Evolutionary conservation across 2,329 filamentous ascomycete species (phyloP), one percentile per base, ranked within the genome.

Genomic region (Hypoxylon sp.): DNA sequence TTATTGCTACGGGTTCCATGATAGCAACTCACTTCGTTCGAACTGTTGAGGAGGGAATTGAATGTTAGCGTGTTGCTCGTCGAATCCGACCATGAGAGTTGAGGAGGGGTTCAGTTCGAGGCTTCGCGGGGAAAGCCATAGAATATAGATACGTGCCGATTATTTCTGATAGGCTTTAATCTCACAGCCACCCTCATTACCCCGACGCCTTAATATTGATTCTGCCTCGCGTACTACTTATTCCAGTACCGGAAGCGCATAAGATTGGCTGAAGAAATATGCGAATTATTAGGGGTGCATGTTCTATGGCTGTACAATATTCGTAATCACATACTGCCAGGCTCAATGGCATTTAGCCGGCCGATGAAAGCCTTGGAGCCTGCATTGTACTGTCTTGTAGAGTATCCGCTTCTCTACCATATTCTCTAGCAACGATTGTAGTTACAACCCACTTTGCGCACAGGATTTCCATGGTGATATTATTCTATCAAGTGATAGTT

Each of bases 1-100:
- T 33, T 3, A 17, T 19, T 35, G 53, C n/a, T 44, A 59, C 8
- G 3, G 64, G 47, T 1, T 67, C 53, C 64, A 63, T 67, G 22
- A 31, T 46, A 22, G 44, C 10, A 22, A 19, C 10, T 26, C 1
- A n/a, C 10, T 10, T 46, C 24, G n/a, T 33, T 13, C 3, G 4
- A 10, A 17, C 14, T 10, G 13, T 3, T 9, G 29, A 5, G 8
- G 35, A 5, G 8, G 35, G 11, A 44, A 44, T 19, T 39, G 37
- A 11, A 44, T 31, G 24, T 31, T 19, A 22, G 2, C 14, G 9
- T 42, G 19, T 17, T 44, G 29, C 22, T 39, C 17, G 14, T 19
- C 14, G 14, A 10, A 54, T 54, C 11, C 42, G 11, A 26, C 22
- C 3, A n/a, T 53, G 29, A 9, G 6, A 31, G 5, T 39, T 22